A percentile compares a stretch with the other conserved stretches of the same genome.
phyloP scores from a whole-genome alignment of 179 eudicot genomes.

The Silene noctiflora region DNA sequence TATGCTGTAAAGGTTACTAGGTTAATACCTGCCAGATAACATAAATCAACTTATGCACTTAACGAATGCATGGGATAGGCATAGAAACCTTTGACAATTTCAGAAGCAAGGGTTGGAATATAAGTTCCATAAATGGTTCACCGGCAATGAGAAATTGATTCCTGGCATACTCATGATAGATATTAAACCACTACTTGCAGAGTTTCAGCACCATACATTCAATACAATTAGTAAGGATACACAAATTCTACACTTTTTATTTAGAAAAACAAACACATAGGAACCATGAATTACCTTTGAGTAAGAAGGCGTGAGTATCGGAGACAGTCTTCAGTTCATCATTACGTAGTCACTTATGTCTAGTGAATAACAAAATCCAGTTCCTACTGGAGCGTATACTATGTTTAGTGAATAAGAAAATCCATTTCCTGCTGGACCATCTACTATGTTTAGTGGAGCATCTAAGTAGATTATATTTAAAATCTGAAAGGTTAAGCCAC shows the following conservation, averaged over 20 bases:
- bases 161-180: conserved; percentile 63
- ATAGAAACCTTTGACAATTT: conserved; percentile 69
- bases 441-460: too few relatives aligned
- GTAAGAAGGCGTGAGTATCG: conserved; percentile 71
- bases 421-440: too few relatives aligned
- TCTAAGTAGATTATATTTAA: conserved; percentile 85
- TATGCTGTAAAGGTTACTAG: background rate
- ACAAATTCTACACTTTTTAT: background rate
- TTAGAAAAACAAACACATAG: background rate
- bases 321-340: conserved; percentile 76
- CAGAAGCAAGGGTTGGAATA: conserved; percentile 83
- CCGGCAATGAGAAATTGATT: conserved; percentile 81
- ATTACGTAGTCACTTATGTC: conserved; percentile 51
- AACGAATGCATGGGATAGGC: background rate
- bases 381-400: conserved; percentile 93
- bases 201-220: background rate
- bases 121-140: conserved; percentile 90
- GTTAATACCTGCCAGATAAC: background rate
- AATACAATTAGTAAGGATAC: conserved; percentile 4
- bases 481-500: conserved; percentile 42
- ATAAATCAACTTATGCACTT: background rate
- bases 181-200: conserved; percentile 65
- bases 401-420: too few relatives aligned
- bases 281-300: conserved; percentile 48
- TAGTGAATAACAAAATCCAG: conserved; percentile 68